Evolutionary conservation across 176 grass and related monocot species (phyloP).

Genomic region (Juncus inflexus): DNA sequence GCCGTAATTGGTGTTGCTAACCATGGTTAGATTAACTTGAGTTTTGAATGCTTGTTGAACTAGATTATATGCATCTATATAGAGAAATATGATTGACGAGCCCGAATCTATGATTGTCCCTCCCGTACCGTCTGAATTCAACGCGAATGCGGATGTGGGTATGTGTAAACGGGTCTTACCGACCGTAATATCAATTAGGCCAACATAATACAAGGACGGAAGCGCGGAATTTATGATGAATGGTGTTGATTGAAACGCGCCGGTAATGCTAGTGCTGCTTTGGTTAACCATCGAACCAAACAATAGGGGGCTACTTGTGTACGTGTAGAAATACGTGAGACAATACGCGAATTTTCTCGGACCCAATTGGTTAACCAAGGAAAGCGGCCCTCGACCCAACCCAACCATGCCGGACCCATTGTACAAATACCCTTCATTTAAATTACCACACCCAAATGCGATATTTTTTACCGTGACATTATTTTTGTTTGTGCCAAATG

Average conservation of each 20-base stretch:
- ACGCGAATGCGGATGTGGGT: constrained; percentile 20
- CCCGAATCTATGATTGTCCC: constrained; percentile 45
- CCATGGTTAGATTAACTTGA: constrained; percentile 30
- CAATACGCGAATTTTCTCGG: constrained; percentile 63
- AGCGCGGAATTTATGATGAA: constrained; percentile 21
- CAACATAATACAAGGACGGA: constrained; percentile 26
- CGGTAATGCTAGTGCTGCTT: neutral
- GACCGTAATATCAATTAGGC: constrained; percentile 31
- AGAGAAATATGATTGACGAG: constrained; percentile 34
- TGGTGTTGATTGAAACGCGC: constrained; percentile 16
- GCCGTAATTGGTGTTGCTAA: constrained; percentile 25
- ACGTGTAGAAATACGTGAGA: constrained; percentile 48
- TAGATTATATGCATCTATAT: constrained; percentile 23
- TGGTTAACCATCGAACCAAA: constrained; percentile 38
- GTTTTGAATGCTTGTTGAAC: constrained; percentile 16
- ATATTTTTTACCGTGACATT: constrained; percentile 34
- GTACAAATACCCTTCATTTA: constrained; percentile 53
- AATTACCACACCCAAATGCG: constrained; percentile 56
- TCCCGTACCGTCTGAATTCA: constrained; percentile 39
- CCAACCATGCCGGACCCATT: constrained; percentile 86
- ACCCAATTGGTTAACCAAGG: constrained; percentile 53
- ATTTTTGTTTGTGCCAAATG: constrained; percentile 42
- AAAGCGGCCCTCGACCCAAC: constrained; percentile 55
- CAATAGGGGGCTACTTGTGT: constrained; percentile 51
- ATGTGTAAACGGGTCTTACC: constrained; percentile 23